Conservation (phyloP, 768 basidiomycete species). For the Dioszegia hungarica region DNA sequence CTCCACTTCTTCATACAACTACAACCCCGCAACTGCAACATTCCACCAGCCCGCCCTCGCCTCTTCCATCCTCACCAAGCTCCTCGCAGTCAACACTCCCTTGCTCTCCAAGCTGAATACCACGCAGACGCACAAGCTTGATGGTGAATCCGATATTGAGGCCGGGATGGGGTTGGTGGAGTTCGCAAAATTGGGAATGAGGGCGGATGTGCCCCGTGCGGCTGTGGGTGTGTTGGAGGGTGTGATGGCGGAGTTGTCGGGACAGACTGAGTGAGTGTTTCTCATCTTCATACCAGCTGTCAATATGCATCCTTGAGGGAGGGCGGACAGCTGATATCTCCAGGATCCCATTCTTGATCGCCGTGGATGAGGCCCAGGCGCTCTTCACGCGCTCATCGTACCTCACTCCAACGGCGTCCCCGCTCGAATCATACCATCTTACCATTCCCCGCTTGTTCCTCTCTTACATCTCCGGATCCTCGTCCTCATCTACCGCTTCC, state of each 20-base stretch:
- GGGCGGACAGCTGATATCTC: neutral
- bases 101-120: constrained; percentile 45
- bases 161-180: constrained; percentile 51
- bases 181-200: constrained; percentile 60
- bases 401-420: constrained; percentile 65
- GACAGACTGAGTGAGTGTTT: constrained; percentile 61
- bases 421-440: constrained; percentile 70
- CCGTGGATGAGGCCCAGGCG: constrained; percentile 82
- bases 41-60: constrained; percentile 69
- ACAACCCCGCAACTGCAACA: constrained; percentile 69
- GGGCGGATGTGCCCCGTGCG: constrained; percentile 51
- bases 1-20: constrained; percentile 66
- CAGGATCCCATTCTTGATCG: constrained; percentile 73
- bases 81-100: constrained; percentile 59
- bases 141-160: constrained; percentile 6
- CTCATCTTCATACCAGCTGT: too few relatives aligned
- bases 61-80: constrained; percentile 60
- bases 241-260: constrained; percentile 60
- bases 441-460: constrained; percentile 71
- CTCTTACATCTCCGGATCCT: constrained; percentile 59
- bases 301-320: too few relatives aligned
- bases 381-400: constrained; percentile 65
- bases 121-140: constrained; percentile 1
- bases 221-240: constrained; percentile 60
- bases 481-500: neutral